phyloP scores from a whole-genome alignment of 1,284 basidiomycete species.

The Tremellales sp. region DNA sequence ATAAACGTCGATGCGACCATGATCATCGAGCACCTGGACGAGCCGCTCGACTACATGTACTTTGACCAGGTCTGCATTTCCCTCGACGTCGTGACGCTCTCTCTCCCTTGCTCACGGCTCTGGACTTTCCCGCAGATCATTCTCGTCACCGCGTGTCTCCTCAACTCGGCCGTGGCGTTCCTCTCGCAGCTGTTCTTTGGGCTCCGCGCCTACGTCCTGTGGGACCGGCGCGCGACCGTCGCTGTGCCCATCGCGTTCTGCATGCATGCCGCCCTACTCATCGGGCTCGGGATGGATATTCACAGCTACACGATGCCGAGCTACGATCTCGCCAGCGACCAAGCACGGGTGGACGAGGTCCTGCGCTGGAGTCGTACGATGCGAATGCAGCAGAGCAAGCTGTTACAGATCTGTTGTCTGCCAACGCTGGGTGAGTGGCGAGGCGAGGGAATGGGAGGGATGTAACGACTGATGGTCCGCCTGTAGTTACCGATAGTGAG shows the following conservation, averaged over 20 bases:
- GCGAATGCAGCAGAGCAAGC: not conserved
- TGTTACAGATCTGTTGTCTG: not conserved
- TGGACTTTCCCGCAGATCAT: not conserved
- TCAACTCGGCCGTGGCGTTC: not conserved
- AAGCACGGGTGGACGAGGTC: not conserved
- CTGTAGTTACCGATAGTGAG: not conserved
- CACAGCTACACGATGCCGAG: not conserved
- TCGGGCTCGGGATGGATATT: not conserved
- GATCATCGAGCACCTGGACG: not conserved
- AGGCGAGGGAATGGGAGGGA: not conserved
- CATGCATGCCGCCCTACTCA: not conserved
- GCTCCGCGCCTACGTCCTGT: not conserved
- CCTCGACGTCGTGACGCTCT: too few species aligned
- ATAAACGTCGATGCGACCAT: not conserved
- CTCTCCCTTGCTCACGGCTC: not conserved
- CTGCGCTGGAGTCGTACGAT: not conserved
- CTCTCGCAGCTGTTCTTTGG: not conserved
- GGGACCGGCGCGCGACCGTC: not conserved
- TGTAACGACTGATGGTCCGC: constrained; percentile 1
- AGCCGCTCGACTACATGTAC: not conserved
- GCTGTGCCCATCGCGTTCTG: not conserved
- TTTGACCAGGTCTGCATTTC: not conserved
- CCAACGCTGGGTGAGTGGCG: not conserved
- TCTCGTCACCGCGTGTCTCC: not conserved
- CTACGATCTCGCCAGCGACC: not conserved